Base-by-base conservation (phyloP, 306 rosid species). In the Ormosia semicastrata region DNA sequence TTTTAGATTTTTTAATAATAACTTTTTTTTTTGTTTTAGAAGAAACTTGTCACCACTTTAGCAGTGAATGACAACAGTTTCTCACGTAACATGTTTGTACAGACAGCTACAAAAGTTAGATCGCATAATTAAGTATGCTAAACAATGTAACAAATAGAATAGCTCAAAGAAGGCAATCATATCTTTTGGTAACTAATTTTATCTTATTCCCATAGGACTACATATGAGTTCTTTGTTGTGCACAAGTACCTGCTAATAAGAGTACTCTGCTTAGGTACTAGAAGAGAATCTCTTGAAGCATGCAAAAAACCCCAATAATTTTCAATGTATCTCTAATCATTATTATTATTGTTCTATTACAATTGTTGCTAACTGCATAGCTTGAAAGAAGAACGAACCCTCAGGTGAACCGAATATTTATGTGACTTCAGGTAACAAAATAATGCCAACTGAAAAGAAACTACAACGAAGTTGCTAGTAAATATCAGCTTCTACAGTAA, bases 11-110 rank as follows among this genome's bases (percentile, higher is more conserved):
- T 24, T 24, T 24, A 24, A 24, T 24, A 24, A 24, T 24, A 24
- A 1, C 24, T 24, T 24, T 24, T 24, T 6, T 50, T 11, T 58
- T 13, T 7, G 43, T 13, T 2, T 46, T 8, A 32, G 37, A 52
- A 14, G 68, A 7, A 14, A 86, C 90, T 86, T 81, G 5, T 40
- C 7, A 91, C 93, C 85, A 89, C 96, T 81, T 73, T 87, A 66
- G 89, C 81, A 30, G 96, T 89, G 63, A 91, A 91, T 14, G 93
- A 87, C 85, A 91, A 71, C 89, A 91, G 85, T 80, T 82, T 85
- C 89, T 89, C 91, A 1, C 89, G 86, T 32, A 81, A 85, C 93
- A 89, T 89, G 82, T 84, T 59, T 68, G 88, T 66, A 67, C 92
- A 91, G 75, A 88, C 80, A 37, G 93, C 93, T 91, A 80, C 83